Evolutionary conservation across 768 basidiomycete genomes (phyloP).

Genomic region (Coprinopsis sp.): DNA sequence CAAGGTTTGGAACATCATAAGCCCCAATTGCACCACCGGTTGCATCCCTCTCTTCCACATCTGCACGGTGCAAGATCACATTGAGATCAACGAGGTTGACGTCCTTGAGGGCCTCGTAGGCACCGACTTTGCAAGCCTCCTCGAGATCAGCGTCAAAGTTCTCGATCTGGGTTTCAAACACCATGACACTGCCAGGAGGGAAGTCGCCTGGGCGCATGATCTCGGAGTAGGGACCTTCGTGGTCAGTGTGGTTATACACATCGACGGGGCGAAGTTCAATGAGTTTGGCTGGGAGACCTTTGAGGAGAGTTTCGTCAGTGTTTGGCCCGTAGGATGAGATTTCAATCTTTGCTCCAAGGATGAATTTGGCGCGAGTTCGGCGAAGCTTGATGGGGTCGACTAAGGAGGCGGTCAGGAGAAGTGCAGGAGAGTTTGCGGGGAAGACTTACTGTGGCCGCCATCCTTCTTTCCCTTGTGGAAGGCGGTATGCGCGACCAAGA

Average conservation of each 20-base stretch:
- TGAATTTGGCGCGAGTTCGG: slow-evolving; percentile 72
- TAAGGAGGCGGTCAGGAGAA: slow-evolving; percentile 24
- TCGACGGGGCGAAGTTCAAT: slow-evolving; percentile 56
- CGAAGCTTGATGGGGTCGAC: slow-evolving; percentile 83
- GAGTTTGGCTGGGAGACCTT: slow-evolving; percentile 69
- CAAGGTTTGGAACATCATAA: slow-evolving; percentile 75
- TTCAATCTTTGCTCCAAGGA: slow-evolving; percentile 73
- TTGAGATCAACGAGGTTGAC: slow-evolving; percentile 88
- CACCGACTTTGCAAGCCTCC: slow-evolving; percentile 63
- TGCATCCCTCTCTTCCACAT: slow-evolving; percentile 89
- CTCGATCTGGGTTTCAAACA: slow-evolving; percentile 84
- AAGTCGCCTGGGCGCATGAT: slow-evolving; percentile 83
- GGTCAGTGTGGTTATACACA: slow-evolving; percentile 58
- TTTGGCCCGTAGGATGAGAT: slow-evolving; percentile 56
- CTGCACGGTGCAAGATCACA: slow-evolving; percentile 77
- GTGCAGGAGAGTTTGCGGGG: not conserved
- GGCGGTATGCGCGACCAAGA: slow-evolving; percentile 89
- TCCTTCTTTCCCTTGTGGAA: slow-evolving; percentile 80
- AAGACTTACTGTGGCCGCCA: slow-evolving; percentile 68
- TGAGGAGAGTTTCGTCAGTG: slow-evolving; percentile 49
- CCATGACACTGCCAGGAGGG: slow-evolving; percentile 93
- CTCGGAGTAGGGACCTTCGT: slow-evolving; percentile 67
- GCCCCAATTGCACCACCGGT: slow-evolving; percentile 76
- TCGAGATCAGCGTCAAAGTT: slow-evolving; percentile 71
- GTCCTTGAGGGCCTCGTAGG: slow-evolving; percentile 64